These are phyloP conservation scores for Ochetophila trinervis DNA, from an alignment of 306 rosid genomes.

Conservation along the genomic window DNA sequence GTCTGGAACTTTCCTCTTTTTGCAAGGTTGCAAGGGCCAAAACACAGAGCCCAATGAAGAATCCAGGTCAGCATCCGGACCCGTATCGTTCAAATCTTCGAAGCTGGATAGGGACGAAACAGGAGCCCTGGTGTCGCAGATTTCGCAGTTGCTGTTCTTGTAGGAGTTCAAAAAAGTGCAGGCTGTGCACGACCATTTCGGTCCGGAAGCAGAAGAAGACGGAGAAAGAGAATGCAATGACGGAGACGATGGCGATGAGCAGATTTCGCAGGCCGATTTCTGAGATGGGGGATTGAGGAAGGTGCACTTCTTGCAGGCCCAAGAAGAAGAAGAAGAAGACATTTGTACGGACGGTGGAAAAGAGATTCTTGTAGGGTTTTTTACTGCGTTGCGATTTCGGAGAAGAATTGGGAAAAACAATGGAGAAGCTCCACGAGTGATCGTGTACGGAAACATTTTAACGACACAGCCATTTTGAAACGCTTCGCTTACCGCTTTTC, in stretches of 20 bases:
- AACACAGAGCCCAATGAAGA: slow-evolving; percentile 72
- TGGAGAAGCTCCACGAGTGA: neutral
- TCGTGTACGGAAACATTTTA: neutral
- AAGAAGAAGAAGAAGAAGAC: slow-evolving; percentile 27
- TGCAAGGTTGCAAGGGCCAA: slow-evolving; percentile 65
- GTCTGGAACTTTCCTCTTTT: slow-evolving; percentile 42
- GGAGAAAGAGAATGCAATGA: slow-evolving; percentile 4
- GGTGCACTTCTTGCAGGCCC: slow-evolving; percentile 82
- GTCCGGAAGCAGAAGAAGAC: slow-evolving; percentile 44
- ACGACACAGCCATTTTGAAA: slow-evolving; percentile 23
- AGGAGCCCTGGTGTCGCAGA: slow-evolving; percentile 64
- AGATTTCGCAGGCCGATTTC: slow-evolving; percentile 59
- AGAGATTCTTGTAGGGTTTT: slow-evolving; percentile 33
- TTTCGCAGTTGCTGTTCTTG: slow-evolving; percentile 49
- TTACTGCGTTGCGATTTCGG: neutral
- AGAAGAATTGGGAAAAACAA: slow-evolving; percentile 9
- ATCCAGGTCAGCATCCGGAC: slow-evolving; percentile 35
- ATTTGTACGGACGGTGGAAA: slow-evolving; percentile 19
- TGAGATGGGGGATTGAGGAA: slow-evolving; percentile 63
- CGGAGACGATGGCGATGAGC: slow-evolving; percentile 23
- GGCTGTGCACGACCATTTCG: slow-evolving; percentile 87
- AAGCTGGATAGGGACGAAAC: slow-evolving; percentile 54
- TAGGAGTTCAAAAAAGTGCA: slow-evolving; percentile 84
- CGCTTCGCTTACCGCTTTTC: neutral
- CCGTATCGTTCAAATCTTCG: slow-evolving; percentile 45